phyloP scores from a whole-genome alignment of 2,329 filamentous ascomycete species.

The Cadophora malorum region DNA sequence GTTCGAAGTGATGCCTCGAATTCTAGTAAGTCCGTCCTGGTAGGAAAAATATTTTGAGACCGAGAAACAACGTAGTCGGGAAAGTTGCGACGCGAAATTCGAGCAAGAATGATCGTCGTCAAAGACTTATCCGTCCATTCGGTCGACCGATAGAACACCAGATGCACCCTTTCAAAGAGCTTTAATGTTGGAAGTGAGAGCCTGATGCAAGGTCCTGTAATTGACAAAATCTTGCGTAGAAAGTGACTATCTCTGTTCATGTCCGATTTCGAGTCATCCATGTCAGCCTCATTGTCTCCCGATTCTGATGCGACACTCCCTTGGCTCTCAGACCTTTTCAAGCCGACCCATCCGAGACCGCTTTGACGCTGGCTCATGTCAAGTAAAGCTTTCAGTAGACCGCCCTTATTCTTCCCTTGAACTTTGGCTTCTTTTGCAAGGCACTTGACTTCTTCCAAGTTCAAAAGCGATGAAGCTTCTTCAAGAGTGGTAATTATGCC shows the following conservation, averaged over 20 bases:
- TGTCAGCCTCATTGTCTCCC: constrained; percentile 52
- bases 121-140: constrained; percentile 98
- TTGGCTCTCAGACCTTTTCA: constrained; percentile 59
- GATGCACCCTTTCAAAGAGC: constrained; percentile 90
- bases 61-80: constrained; percentile 89
- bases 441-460: constrained; percentile 85
- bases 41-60: constrained; percentile 86
- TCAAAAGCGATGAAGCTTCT: constrained; percentile 81
- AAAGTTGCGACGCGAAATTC: constrained; percentile 86
- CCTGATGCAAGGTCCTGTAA: constrained; percentile 83
- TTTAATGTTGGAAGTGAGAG: constrained; percentile 75
- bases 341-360: constrained; percentile 72
- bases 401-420: constrained; percentile 85
- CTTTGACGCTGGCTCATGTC: constrained; percentile 75
- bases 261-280: constrained; percentile 41
- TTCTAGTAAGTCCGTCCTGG: constrained; percentile 77
- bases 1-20: constrained; percentile 87
- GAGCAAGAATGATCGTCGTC: constrained; percentile 91
- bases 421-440: constrained; percentile 88
- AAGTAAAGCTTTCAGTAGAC: constrained; percentile 77
- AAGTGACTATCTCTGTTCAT: constrained; percentile 76
- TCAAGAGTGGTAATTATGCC: constrained; percentile 77
- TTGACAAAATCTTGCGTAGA: constrained; percentile 75
- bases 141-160: constrained; percentile 95
- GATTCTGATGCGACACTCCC: constrained; percentile 59